A percentile compares a stretch with the other conserved stretches of the same genome.
These are phyloP conservation scores for Gloeopeniophorella convolvens DNA, from an alignment of 768 basidiomycete species.

Conservation along the genomic window DNA sequence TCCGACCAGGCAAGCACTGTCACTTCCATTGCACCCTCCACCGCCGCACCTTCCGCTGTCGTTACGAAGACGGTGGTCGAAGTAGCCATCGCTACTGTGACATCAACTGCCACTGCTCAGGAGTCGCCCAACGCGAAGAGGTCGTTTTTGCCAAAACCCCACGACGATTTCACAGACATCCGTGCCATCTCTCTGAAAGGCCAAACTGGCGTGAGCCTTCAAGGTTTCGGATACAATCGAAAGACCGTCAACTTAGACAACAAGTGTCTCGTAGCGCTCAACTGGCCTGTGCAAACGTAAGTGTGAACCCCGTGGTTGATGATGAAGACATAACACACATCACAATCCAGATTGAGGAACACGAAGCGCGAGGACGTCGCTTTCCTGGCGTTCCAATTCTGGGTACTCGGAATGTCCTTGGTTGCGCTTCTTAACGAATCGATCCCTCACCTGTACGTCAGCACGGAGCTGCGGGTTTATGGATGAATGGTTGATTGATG, in stretches of 20 bases:
- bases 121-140: neutral
- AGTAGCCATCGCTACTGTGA: neutral
- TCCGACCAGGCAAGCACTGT: neutral
- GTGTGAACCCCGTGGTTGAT: conserved; percentile 21
- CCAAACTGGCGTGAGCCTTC: conserved; percentile 25
- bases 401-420: conserved; percentile 73
- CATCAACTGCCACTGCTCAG: too few species aligned
- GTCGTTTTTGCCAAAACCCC: neutral
- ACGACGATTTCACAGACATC: neutral
- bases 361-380: conserved; percentile 74
- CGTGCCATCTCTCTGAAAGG: conserved; percentile 10
- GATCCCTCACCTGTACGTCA: conserved; percentile 58
- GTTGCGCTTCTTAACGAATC: conserved; percentile 71
- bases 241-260: conserved; percentile 34
- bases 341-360: conserved; percentile 46
- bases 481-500: neutral
- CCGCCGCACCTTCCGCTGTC: neutral
- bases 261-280: conserved; percentile 53
- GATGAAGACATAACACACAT: conserved; percentile 8
- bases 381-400: conserved; percentile 73
- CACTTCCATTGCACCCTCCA: neutral
- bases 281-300: conserved; percentile 66
- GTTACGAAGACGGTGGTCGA: neutral
- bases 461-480: neutral
- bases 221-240: conserved; percentile 31